phyloP scores from a whole-genome alignment of 345 rosid species.

The Abelmoschus esculentus region DNA sequence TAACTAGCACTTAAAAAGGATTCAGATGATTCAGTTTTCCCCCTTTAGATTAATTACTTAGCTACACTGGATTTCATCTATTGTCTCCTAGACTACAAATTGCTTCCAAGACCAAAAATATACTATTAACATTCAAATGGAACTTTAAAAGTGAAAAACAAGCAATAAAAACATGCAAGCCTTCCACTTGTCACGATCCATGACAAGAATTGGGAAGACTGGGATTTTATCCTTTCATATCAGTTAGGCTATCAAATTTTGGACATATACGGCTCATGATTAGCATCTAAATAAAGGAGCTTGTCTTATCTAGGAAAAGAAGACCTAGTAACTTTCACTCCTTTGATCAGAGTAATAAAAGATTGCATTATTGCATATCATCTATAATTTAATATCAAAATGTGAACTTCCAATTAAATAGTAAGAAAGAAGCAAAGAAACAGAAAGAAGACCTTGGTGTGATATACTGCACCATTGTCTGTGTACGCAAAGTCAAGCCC shows the following conservation, averaged over 20 bases:
- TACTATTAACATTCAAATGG: background rate
- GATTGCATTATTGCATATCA: background rate
- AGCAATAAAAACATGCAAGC: background rate
- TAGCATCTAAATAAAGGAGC: background rate
- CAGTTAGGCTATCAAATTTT: background rate
- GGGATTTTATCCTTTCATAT: background rate
- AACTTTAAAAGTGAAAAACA: background rate
- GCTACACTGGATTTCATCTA: background rate
- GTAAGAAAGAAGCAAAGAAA: constrained; percentile 3
- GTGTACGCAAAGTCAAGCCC: constrained; percentile 93
- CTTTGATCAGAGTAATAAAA: constrained; percentile 5
- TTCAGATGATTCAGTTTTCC: background rate
- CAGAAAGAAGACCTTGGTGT: constrained; percentile 63
- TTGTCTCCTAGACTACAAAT: background rate
- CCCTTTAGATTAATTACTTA: background rate
- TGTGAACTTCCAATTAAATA: constrained; percentile 7
- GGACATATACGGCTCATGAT: background rate
- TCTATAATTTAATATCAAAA: constrained; percentile 1
- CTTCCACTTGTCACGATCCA: background rate
- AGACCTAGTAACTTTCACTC: constrained; percentile 3
- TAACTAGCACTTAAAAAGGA: constrained; percentile 1
- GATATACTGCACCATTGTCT: constrained; percentile 83
- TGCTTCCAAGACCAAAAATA: background rate
- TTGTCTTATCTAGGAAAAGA: background rate
- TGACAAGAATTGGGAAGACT: background rate